A percentile compares a stretch with the other conserved stretches of the same genome.
phyloP scores from a whole-genome alignment of 441 rosid genomes.

The Iberis amara region DNA sequence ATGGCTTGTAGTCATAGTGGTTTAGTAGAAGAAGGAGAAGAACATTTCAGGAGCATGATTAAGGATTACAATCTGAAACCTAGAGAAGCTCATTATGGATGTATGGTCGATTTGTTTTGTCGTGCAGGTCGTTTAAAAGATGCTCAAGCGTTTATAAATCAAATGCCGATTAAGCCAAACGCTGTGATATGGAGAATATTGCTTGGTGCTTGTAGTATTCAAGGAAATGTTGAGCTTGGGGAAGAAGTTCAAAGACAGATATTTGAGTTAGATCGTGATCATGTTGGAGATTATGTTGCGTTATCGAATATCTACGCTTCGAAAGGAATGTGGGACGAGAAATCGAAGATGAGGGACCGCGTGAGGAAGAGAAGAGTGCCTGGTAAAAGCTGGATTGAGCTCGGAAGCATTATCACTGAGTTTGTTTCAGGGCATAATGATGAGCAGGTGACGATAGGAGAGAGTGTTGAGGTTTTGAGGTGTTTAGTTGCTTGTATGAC shows the following conservation, averaged over 20 bases:
- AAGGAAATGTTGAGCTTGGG: conserved; percentile 31
- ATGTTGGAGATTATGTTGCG: conserved; percentile 35
- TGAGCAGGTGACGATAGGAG: conserved; percentile 13
- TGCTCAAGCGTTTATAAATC: conserved; percentile 31
- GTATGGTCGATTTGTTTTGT: conserved; percentile 37
- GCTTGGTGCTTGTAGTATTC: conserved; percentile 33
- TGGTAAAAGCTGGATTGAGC: conserved; percentile 39
- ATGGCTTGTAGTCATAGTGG: conserved; percentile 44
- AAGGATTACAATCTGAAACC: conserved; percentile 38
- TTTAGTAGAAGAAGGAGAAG: conserved; percentile 37
- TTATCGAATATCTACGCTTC: conserved; percentile 40
- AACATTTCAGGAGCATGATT: conserved; percentile 32
- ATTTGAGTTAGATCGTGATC: conserved; percentile 31
- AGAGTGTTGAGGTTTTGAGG: conserved; percentile 25
- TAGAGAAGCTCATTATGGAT: conserved; percentile 38
- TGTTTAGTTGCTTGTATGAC: conserved; percentile 18
- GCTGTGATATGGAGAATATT: conserved; percentile 37
- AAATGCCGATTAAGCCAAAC: conserved; percentile 33
- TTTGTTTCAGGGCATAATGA: conserved; percentile 32
- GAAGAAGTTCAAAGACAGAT: conserved; percentile 31
- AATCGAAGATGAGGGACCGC: conserved; percentile 26
- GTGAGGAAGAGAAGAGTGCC: conserved; percentile 37
- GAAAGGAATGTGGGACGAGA: conserved; percentile 39
- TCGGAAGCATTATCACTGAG: conserved; percentile 27
- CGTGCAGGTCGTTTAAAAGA: conserved; percentile 36